Conservation (phyloP, 345 rosid species). For the Fremontodendron californicum region DNA sequence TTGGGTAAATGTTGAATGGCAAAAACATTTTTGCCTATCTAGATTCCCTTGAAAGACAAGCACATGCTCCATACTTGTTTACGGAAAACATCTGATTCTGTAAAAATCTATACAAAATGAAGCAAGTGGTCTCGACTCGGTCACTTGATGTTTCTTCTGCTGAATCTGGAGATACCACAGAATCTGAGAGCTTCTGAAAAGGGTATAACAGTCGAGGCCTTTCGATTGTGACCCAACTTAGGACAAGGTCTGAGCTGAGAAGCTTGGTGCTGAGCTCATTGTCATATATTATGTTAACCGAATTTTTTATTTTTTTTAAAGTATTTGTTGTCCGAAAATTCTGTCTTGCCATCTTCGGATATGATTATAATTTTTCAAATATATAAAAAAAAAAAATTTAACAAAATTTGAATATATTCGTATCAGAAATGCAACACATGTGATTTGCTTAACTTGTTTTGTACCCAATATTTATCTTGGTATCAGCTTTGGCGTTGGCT, state of each 20-base stretch:
- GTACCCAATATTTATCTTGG: background rate
- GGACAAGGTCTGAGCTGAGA: background rate
- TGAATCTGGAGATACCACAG: background rate
- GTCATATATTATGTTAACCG: no score
- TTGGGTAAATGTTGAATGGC: background rate
- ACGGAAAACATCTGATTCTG: background rate
- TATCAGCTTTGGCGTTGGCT: background rate
- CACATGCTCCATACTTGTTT: background rate
- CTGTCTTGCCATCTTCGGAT: no score
- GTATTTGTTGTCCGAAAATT: no score
- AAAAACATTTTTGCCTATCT: background rate
- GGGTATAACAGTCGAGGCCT: background rate
- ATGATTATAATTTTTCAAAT: no score
- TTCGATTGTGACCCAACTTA: background rate
- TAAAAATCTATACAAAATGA: no score
- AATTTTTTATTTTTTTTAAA: no score
- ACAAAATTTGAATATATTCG: no score
- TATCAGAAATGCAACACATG: background rate
- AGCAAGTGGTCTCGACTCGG: background rate
- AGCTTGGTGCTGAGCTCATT: background rate
- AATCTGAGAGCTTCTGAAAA: background rate
- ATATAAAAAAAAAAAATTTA: no score
- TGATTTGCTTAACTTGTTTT: slow-evolving; percentile 6
- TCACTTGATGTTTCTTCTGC: background rate
- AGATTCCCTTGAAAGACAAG: background rate